Evolutionary conservation across 2,329 filamentous ascomycete species (phyloP).

Genomic region (Alternaria angustiovoidea): DNA sequence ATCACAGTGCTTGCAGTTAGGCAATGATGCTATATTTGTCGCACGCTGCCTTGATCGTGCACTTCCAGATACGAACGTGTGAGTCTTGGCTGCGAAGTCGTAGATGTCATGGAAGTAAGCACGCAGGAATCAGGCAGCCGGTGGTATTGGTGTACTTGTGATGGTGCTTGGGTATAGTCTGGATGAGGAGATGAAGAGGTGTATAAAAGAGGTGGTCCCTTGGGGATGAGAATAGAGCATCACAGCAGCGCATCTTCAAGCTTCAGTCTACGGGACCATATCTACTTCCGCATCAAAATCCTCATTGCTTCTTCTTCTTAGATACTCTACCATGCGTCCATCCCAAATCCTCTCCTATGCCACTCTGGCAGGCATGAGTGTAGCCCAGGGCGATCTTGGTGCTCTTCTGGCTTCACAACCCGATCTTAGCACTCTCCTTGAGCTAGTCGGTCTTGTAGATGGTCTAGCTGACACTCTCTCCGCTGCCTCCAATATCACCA

Average conservation of each 20-base stretch:
- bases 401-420: conserved; percentile 41
- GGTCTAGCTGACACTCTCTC: conserved; percentile 51
- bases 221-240: neutral
- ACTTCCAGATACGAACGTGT: neutral
- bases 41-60: neutral
- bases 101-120: conserved; percentile 15
- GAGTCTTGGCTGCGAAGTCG: conserved; percentile 9
- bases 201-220: neutral
- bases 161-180: neutral
- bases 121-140: neutral
- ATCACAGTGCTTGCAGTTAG: neutral
- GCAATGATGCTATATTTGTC: neutral
- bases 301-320: neutral
- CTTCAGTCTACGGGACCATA: neutral
- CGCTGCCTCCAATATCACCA: conserved; percentile 60
- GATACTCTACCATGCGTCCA: conserved; percentile 27
- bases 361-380: conserved; percentile 30
- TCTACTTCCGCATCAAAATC: neutral
- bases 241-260: neutral
- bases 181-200: neutral
- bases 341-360: conserved; percentile 25
- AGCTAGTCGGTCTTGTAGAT: conserved; percentile 50
- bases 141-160: neutral
- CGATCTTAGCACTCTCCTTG: conserved; percentile 44
- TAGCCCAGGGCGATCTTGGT: conserved; percentile 43